Conservation (phyloP, 257 asterid species). For the Striga asiatica region DNA sequence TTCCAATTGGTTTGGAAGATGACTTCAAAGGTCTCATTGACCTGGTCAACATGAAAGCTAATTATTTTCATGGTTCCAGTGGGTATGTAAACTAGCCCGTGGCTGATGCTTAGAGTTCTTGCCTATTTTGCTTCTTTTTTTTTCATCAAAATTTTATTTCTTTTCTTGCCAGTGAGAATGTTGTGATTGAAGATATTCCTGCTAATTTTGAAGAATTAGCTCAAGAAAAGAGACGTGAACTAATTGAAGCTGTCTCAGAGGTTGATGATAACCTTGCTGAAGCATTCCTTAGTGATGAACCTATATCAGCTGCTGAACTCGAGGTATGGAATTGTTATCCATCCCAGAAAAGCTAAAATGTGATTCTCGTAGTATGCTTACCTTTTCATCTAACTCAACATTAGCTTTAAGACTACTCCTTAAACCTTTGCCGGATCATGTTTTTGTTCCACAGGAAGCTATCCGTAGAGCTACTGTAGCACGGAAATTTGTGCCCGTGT, state of each 20-base stretch:
- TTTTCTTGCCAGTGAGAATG: constrained; percentile 48
- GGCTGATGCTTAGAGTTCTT: constrained; percentile 2
- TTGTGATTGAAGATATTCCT: constrained; percentile 76
- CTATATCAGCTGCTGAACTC: constrained; percentile 68
- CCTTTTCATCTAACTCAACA: background rate
- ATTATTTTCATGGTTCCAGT: constrained; percentile 72
- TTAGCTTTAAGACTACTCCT: constrained; percentile 8
- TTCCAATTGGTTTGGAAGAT: constrained; percentile 92
- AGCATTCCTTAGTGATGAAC: constrained; percentile 79
- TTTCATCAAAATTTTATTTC: background rate
- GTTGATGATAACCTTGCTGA: constrained; percentile 95
- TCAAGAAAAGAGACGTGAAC: constrained; percentile 80
- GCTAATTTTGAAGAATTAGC: constrained; percentile 53
- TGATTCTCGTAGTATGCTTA: background rate
- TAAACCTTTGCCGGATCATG: background rate
- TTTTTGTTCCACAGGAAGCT: constrained; percentile 52
- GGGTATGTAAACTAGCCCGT: constrained; percentile 57
- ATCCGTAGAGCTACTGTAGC: constrained; percentile 88
- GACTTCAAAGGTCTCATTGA: constrained; percentile 90
- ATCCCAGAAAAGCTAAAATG: background rate
- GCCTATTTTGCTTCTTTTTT: constrained; percentile 9
- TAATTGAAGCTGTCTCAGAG: constrained; percentile 85
- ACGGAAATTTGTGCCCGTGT: constrained; percentile 82
- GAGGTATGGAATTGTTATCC: constrained; percentile 41
- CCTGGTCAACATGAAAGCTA: constrained; percentile 76